Evolutionary conservation across 495 filamentous ascomycete genomes (phyloP).

Genomic region (Friedmanniomyces endolithicus): DNA sequence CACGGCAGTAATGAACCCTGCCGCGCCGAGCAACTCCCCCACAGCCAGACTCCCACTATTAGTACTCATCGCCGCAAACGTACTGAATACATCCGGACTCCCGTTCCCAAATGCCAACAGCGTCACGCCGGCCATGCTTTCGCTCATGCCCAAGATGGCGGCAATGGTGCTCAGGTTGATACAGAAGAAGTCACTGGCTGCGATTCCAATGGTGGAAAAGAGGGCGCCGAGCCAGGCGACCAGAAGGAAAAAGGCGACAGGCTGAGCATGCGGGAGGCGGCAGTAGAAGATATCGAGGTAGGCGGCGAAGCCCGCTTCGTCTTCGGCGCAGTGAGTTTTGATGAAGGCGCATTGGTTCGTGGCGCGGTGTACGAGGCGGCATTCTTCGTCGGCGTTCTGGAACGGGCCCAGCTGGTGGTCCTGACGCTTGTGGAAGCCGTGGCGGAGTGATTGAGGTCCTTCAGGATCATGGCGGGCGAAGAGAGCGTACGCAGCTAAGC

Average conservation of each 20-base stretch:
- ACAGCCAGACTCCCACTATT: constrained; percentile 92
- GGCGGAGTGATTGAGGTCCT: not conserved
- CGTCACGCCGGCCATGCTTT: constrained; percentile 92
- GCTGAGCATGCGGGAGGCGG: constrained; percentile 51
- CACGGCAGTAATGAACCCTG: constrained; percentile 91
- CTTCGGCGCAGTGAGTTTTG: constrained; percentile 65
- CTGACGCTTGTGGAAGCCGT: not conserved
- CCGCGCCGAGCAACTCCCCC: constrained; percentile 90
- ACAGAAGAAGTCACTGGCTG: constrained; percentile 95
- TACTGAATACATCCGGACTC: constrained; percentile 98
- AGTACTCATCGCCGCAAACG: constrained; percentile 93
- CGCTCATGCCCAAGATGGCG: constrained; percentile 76
- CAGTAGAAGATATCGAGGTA: constrained; percentile 94
- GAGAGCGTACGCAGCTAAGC: constrained; percentile 16
- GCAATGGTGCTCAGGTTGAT: constrained; percentile 90
- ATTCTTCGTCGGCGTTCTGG: constrained; percentile 37
- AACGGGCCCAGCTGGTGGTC: not conserved
- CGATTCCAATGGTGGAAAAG: constrained; percentile 97
- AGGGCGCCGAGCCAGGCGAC: constrained; percentile 76
- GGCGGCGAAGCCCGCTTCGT: constrained; percentile 78
- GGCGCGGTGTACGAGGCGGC: constrained; percentile 64
- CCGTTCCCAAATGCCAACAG: constrained; percentile 97
- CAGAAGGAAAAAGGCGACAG: constrained; percentile 64
- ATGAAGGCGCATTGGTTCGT: constrained; percentile 80
- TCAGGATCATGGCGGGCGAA: not conserved